Conservation (phyloP, 1,284 basidiomycete genomes). For the Peniophora sp. region DNA sequence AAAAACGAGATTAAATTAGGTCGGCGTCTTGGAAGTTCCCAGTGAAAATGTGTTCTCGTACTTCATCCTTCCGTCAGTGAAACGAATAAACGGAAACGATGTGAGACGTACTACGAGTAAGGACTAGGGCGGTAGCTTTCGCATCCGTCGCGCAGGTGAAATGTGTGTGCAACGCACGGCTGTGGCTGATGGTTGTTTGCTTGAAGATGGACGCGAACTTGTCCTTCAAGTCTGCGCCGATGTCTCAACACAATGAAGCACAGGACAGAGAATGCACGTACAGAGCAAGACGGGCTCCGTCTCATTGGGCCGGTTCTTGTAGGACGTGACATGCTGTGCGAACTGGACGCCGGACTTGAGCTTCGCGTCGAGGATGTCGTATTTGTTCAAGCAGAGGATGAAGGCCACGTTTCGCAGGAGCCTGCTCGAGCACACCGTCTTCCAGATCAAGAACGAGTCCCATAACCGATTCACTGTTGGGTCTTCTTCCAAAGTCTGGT, state of each 20-base stretch:
- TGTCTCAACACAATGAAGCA: neutral
- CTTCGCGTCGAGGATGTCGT: constrained; percentile 49
- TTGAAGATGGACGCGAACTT: constrained; percentile 44
- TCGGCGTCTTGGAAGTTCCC: constrained; percentile 16
- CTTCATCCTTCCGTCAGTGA: constrained; percentile 17
- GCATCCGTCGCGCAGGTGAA: constrained; percentile 52
- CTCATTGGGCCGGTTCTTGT: constrained; percentile 41
- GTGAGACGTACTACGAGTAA: constrained; percentile 33
- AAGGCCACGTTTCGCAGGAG: constrained; percentile 44
- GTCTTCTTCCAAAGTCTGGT: constrained; percentile 56
- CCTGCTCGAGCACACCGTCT: constrained; percentile 49
- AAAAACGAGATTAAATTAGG: neutral
- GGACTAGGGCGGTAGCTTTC: constrained; percentile 36
- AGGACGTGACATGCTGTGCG: constrained; percentile 44
- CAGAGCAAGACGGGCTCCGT: constrained; percentile 44
- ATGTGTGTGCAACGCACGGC: constrained; percentile 41
- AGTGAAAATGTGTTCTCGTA: constrained; percentile 29
- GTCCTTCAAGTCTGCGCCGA: constrained; percentile 35
- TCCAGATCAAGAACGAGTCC: constrained; percentile 56
- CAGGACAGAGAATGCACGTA: constrained; percentile 20
- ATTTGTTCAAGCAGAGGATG: constrained; percentile 58
- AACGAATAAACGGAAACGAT: neutral
- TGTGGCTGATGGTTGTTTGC: constrained; percentile 32
- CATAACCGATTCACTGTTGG: constrained; percentile 49
- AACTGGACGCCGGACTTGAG: constrained; percentile 45